Evolutionary conservation across 176 grass and related monocot species (phyloP).

Genomic region (Pontederia crassipes): DNA sequence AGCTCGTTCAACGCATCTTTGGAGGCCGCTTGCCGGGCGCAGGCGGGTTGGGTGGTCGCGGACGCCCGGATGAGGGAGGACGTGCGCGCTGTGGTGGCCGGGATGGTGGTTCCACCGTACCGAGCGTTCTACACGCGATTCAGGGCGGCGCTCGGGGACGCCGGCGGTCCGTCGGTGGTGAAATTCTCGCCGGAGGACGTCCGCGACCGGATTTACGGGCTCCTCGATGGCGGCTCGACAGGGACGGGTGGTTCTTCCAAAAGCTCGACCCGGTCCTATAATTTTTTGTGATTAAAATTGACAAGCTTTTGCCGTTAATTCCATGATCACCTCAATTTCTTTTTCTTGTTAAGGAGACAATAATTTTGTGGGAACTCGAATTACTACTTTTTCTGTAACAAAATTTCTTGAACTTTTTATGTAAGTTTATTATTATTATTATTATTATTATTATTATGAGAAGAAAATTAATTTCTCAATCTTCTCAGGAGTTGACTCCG

Average conservation of each 20-base stretch:
- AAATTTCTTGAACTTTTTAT: no score
- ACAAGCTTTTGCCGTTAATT: no score
- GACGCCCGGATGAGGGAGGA: slow-evolving; percentile 27
- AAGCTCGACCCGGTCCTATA: no score
- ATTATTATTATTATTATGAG: no score
- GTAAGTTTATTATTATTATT: no score
- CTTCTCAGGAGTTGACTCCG: no score
- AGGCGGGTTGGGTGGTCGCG: slow-evolving; percentile 38
- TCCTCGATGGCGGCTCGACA: background rate
- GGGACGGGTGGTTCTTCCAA: background rate
- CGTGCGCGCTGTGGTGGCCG: slow-evolving; percentile 28
- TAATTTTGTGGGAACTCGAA: no score
- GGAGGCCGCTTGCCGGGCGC: slow-evolving; percentile 18
- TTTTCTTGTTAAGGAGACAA: no score
- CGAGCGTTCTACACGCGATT: slow-evolving; percentile 35
- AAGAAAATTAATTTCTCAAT: no score
- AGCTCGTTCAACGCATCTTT: slow-evolving; percentile 2
- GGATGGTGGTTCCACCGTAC: slow-evolving; percentile 41
- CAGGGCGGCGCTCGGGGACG: slow-evolving; percentile 8
- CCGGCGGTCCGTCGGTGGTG: slow-evolving; percentile 17
- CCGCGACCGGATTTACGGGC: background rate
- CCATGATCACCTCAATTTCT: no score
- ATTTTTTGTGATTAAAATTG: no score
- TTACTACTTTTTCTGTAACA: no score
- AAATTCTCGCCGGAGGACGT: slow-evolving; percentile 14